Base-by-base conservation (phyloP, 768 basidiomycete genomes). In the Asterophora lycoperdoides region DNA sequence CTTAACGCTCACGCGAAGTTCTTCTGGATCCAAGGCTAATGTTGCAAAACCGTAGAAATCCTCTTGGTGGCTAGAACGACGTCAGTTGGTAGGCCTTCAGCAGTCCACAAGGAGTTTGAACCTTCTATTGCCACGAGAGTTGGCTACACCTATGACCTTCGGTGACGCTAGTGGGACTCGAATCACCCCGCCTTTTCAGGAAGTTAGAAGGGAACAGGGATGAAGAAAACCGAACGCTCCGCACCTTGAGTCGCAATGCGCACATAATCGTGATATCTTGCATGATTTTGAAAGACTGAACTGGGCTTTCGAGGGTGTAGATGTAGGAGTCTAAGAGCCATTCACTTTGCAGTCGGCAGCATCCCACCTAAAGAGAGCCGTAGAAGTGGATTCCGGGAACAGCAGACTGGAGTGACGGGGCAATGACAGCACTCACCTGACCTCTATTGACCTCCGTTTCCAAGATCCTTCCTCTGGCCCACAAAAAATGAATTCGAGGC, bases 41-140 rank as follows among this genome's bases (percentile, higher is more conserved):
- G 87, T 79, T 6, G 83, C 79, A 60, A 86, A 87, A 11, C 84
- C 74, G 60, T 87, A 80, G 53, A 87, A 89, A 60, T 96, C 93
- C 68, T 95, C 93, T 64, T 95, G 93, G 54, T 94, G 83, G 53
- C 92, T 94, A 58, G 10, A 42, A 44, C 48, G 46, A 46, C 51
- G 60, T 48, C 52, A 44, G 36, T 30, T 37, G 28, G 8, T 44
- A 50, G 32, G 17, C 38, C 33, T 30, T n/a, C 18, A 37, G 17
- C 26, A 48, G 36, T 32, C 40, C 26, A 19, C 37, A 41, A 40
- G 26, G 20, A 40, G 29, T 41, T 53, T 57, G 26, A 61, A 86
- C 90, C 77, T 76, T 66, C 89, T 73, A 58, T 83, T 84, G 35
- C 90, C 90, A 37, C 91, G 77, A 17, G 86, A 86, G 49, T 77